Conservation (phyloP, 192 early-diverging fungal genomes). For the Gigaspora rosea region DNA sequence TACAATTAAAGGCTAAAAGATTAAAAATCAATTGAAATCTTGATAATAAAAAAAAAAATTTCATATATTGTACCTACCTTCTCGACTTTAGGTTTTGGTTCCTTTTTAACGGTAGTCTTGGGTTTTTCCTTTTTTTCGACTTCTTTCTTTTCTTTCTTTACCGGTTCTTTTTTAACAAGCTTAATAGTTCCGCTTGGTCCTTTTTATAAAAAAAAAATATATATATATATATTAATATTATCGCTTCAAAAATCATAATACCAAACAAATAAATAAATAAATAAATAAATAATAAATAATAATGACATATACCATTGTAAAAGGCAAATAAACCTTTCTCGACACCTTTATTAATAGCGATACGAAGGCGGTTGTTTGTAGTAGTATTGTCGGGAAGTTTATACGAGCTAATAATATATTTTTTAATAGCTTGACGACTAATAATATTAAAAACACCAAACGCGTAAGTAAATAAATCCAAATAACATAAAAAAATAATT, state of each 20-base stretch:
- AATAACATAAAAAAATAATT: neutral
- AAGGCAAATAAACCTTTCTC: constrained; percentile 20
- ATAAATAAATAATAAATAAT: neutral
- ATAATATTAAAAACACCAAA: neutral
- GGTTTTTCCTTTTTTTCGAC: constrained; percentile 29
- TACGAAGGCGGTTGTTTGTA: constrained; percentile 5
- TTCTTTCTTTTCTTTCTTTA: constrained; percentile 28
- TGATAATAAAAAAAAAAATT: neutral
- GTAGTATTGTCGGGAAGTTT: constrained; percentile 25
- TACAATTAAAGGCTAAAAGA: neutral
- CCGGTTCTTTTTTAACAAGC: constrained; percentile 26
- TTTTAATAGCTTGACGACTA: constrained; percentile 33
- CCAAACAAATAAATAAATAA: neutral
- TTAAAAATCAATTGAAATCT: neutral
- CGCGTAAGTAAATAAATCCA: neutral
- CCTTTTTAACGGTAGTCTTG: constrained; percentile 18
- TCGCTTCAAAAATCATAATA: neutral
- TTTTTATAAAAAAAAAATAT: neutral
- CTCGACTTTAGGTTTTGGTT: constrained; percentile 16
- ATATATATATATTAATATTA: no score
- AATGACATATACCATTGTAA: neutral
- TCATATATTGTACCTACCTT: neutral
- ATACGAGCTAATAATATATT: constrained; percentile 18
- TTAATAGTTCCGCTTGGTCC: constrained; percentile 30
- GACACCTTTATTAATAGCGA: constrained; percentile 23